Evolutionary conservation across 352 stramenopile genomes (phyloP).

Genomic region (Globisporangium takayamanum): DNA sequence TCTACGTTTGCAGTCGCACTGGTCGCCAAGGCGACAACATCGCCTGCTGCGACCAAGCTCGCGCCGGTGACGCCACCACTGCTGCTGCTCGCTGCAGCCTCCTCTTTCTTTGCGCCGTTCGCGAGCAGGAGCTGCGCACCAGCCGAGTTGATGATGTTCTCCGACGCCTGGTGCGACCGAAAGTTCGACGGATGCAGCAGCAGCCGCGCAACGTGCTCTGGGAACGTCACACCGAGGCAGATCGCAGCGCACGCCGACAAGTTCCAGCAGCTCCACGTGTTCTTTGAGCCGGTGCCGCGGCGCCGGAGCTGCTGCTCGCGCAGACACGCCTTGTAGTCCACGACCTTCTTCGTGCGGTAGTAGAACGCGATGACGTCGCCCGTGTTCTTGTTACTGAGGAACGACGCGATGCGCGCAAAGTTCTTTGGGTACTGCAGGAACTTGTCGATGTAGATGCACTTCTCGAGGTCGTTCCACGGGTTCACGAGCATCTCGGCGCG

Average conservation of each 20-base stretch:
- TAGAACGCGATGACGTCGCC: constrained; percentile 97
- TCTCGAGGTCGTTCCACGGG: constrained; percentile 98
- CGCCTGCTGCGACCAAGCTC: not conserved
- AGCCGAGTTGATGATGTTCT: constrained; percentile 79
- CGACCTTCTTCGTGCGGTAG: constrained; percentile 96
- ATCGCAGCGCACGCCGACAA: constrained; percentile 76
- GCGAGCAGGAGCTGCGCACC: constrained; percentile 49
- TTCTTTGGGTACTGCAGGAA: constrained; percentile 99
- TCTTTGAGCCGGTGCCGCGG: constrained; percentile 78
- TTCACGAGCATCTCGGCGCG: constrained; percentile 84
- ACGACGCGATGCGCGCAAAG: constrained; percentile 95
- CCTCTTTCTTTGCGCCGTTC: constrained; percentile 12
- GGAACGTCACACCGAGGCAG: constrained; percentile 79
- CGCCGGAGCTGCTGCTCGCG: constrained; percentile 84
- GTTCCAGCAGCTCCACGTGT: constrained; percentile 88
- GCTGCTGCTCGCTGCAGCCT: not conserved
- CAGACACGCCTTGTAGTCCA: constrained; percentile 95
- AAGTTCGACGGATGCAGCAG: constrained; percentile 80
- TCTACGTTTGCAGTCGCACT: not conserved
- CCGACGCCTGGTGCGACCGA: constrained; percentile 76
- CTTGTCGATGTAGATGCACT: constrained; percentile 98
- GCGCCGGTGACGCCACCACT: not conserved
- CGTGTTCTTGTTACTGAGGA: constrained; percentile 93
- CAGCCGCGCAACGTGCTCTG: constrained; percentile 50
- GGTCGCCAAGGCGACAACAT: too few relatives aligned